phyloP scores from a whole-genome alignment of 495 filamentous ascomycete genomes.

The Aspergillus cristatus region DNA sequence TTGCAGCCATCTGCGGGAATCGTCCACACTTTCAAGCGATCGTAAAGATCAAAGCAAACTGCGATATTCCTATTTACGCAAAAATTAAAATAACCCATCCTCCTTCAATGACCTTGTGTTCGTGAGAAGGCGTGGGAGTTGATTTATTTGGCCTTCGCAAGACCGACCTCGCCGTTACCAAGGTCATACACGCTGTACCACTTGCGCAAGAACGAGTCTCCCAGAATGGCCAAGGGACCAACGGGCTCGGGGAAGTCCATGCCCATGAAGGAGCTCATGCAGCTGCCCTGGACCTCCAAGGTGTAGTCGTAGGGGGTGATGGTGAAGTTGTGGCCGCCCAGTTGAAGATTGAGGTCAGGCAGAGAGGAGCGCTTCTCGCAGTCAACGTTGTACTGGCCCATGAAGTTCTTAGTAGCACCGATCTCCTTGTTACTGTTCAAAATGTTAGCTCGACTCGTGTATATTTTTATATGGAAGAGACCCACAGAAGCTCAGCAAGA shows the following conservation, averaged over 20 bases:
- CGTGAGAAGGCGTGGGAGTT: neutral
- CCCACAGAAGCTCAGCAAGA: slow-evolving; percentile 84
- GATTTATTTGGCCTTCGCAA: slow-evolving; percentile 69
- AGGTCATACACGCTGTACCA: slow-evolving; percentile 98
- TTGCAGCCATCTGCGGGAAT: neutral
- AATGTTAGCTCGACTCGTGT: slow-evolving; percentile 12
- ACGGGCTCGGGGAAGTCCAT: slow-evolving; percentile 93
- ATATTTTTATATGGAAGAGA: neutral
- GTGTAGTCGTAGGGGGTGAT: slow-evolving; percentile 90
- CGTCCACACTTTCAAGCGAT: neutral
- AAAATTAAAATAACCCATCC: no score
- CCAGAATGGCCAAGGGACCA: slow-evolving; percentile 90
- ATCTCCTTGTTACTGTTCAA: slow-evolving; percentile 77
- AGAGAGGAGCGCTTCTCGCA: slow-evolving; percentile 74
- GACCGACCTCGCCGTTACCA: slow-evolving; percentile 71
- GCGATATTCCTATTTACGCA: slow-evolving; percentile 2
- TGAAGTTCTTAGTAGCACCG: slow-evolving; percentile 92
- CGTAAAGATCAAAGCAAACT: neutral
- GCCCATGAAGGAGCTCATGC: slow-evolving; percentile 95
- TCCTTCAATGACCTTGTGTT: neutral
- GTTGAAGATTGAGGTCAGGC: slow-evolving; percentile 81
- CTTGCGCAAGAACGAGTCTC: slow-evolving; percentile 92
- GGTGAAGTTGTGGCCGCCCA: slow-evolving; percentile 82
- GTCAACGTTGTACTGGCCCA: slow-evolving; percentile 90
- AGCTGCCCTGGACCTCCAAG: slow-evolving; percentile 87